phyloP scores from a whole-genome alignment of 768 basidiomycete species.

The Pluteus cervinus region DNA sequence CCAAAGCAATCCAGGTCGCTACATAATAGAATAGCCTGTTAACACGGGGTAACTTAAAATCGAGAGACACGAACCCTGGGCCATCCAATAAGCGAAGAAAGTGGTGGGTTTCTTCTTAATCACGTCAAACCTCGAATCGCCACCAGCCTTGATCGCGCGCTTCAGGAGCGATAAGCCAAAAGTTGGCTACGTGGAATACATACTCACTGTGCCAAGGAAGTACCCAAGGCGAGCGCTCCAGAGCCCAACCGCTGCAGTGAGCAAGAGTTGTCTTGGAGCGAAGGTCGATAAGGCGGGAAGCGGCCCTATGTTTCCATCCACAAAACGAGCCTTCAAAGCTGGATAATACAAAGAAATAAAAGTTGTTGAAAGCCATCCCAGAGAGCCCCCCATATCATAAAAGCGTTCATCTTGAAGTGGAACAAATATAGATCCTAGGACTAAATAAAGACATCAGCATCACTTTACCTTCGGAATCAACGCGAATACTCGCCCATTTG shows the following conservation, averaged over 20 bases:
- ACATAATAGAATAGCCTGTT: not conserved
- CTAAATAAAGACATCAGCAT: conserved; percentile 18
- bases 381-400: conserved; percentile 60
- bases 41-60: not conserved
- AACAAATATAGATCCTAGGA: conserved; percentile 55
- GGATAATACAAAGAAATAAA: conserved; percentile 61
- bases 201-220: conserved; percentile 48
- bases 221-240: conserved; percentile 61
- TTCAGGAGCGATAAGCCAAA: conserved; percentile 4
- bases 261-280: conserved; percentile 54
- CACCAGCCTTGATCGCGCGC: conserved; percentile 44
- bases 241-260: conserved; percentile 48
- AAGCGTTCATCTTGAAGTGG: conserved; percentile 60
- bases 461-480: not conserved
- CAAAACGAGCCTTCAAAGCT: conserved; percentile 41
- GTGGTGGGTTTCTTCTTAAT: conserved; percentile 32
- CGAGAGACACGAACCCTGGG: conserved; percentile 36
- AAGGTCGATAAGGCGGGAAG: conserved; percentile 41
- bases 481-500: conserved; percentile 38
- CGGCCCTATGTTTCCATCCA: conserved; percentile 28
- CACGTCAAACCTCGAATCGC: conserved; percentile 61
- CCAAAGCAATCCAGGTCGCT: conserved; percentile 64
- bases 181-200: not conserved
- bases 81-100: conserved; percentile 60
- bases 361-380: conserved; percentile 61